phyloP scores from a whole-genome alignment of 345 rosid species.

The Isatis tinctoria region DNA sequence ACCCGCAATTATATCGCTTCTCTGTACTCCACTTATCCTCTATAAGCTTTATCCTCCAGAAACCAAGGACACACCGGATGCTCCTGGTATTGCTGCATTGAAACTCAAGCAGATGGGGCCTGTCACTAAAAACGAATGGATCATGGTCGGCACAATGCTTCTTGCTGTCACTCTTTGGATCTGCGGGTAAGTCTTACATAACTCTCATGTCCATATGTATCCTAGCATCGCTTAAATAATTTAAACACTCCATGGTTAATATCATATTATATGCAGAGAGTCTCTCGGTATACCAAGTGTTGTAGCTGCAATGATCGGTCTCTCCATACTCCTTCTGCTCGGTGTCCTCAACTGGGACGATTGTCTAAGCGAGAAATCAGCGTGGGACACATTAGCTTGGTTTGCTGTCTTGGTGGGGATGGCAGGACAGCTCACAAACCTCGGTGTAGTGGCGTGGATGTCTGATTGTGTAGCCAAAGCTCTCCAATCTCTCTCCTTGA shows the following conservation, averaged over 20 bases:
- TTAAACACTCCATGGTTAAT: not conserved
- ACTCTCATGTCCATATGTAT: not conserved
- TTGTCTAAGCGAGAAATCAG: constrained; percentile 90
- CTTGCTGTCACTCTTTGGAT: constrained; percentile 95
- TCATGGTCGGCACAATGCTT: constrained; percentile 90
- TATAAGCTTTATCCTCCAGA: constrained; percentile 96
- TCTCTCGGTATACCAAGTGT: constrained; percentile 82
- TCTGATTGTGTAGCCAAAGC: constrained; percentile 63
- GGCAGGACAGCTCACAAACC: constrained; percentile 93
- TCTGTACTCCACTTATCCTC: constrained; percentile 70
- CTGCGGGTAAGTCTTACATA: constrained; percentile 55
- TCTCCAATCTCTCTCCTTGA: constrained; percentile 66
- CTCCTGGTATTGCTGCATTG: constrained; percentile 85
- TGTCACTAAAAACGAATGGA: constrained; percentile 77
- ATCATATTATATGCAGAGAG: constrained; percentile 44
- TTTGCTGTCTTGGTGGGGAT: constrained; percentile 89
- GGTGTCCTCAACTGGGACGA: constrained; percentile 99
- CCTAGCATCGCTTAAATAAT: not conserved
- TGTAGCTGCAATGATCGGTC: constrained; percentile 94
- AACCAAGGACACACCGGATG: constrained; percentile 88
- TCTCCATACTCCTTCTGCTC: constrained; percentile 72
- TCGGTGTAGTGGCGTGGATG: constrained; percentile 88
- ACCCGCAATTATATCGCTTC: constrained; percentile 69
- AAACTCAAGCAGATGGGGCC: constrained; percentile 83
- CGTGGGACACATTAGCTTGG: constrained; percentile 98